phyloP scores from a whole-genome alignment of 2,329 filamentous ascomycete species.

The Ceratocystis eucalypticola region DNA sequence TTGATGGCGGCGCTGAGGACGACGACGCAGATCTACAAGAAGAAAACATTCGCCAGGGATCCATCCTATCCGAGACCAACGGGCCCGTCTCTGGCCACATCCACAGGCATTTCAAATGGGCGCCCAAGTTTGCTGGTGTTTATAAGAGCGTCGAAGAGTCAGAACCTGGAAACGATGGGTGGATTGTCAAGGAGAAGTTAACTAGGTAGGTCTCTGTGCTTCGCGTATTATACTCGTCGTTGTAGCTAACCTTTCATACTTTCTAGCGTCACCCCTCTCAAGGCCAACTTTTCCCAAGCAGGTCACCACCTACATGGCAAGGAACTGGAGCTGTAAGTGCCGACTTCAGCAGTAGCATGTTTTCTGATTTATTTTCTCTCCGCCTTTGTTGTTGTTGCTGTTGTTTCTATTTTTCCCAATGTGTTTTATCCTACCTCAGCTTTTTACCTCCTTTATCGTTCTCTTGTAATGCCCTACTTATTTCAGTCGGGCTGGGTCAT shows the following conservation, averaged over 20 bases:
- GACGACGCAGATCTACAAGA: constrained; percentile 50
- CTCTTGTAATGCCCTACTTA: not conserved
- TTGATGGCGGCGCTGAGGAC: constrained; percentile 51
- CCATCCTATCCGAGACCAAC: constrained; percentile 21
- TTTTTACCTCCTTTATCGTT: not conserved
- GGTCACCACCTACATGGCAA: constrained; percentile 46
- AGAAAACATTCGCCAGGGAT: constrained; percentile 28
- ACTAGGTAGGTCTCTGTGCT: constrained; percentile 51
- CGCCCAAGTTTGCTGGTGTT: constrained; percentile 74
- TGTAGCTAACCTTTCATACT: constrained; percentile 14
- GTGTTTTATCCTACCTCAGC: not conserved
- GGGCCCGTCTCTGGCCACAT: constrained; percentile 38
- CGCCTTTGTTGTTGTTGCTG: constrained; percentile 13
- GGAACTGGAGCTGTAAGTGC: constrained; percentile 74
- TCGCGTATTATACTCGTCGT: not conserved
- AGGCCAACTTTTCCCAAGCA: constrained; percentile 82
- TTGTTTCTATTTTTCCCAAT: not conserved
- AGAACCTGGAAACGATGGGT: constrained; percentile 75
- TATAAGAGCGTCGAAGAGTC: constrained; percentile 73
- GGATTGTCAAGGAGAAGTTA: constrained; percentile 75
- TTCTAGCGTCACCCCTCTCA: constrained; percentile 69
- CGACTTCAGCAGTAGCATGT: constrained; percentile 7
- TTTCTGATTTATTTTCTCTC: constrained; percentile 10
- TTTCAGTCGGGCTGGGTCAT: not conserved
- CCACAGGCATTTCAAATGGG: constrained; percentile 92